A percentile compares a stretch with the other conserved stretches of the same genome.
phyloP scores from a whole-genome alignment of 140 eudicot genomes.

The Stevia rebaudiana region DNA sequence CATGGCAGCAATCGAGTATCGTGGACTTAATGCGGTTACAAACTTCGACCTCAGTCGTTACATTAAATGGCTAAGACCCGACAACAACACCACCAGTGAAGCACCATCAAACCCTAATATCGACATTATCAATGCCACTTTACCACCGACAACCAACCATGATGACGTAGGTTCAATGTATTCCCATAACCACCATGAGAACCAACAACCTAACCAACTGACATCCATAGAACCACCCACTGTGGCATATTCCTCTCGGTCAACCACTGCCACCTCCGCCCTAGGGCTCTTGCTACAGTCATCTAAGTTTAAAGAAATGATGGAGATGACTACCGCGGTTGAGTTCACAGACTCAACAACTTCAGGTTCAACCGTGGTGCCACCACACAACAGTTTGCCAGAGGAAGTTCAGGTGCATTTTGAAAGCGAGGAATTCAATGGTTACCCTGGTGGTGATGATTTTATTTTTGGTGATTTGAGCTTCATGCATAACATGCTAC shows the following conservation, averaged over 20 bases:
- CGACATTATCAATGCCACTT: slow-evolving; percentile 17
- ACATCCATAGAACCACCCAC: slow-evolving; percentile 20
- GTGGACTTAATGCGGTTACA: slow-evolving; percentile 84
- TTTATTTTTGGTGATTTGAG: slow-evolving; percentile 53
- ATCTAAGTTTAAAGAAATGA: slow-evolving; percentile 76
- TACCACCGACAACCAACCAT: slow-evolving; percentile 25
- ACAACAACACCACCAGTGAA: slow-evolving; percentile 23
- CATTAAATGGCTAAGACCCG: slow-evolving; percentile 78
- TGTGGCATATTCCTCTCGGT: slow-evolving; percentile 30
- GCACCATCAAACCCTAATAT: slow-evolving; percentile 32
- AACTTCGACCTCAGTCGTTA: slow-evolving; percentile 83
- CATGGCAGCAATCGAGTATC: slow-evolving; percentile 90
- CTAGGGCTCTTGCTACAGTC: slow-evolving; percentile 72
- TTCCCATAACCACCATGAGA: slow-evolving; percentile 20
- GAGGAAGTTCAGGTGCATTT: slow-evolving; percentile 58
- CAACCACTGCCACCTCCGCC: slow-evolving; percentile 74
- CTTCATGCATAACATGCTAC: slow-evolving; percentile 58
- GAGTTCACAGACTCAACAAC: slow-evolving; percentile 37
- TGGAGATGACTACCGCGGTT: slow-evolving; percentile 73
- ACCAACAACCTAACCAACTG: slow-evolving; percentile 26
- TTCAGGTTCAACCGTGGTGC: slow-evolving; percentile 17
- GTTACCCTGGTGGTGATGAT: slow-evolving; percentile 52
- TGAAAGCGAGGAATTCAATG: slow-evolving; percentile 38
- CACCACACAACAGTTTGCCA: slow-evolving; percentile 38
- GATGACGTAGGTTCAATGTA: slow-evolving; percentile 22